Evolutionary conservation across 2,329 filamentous ascomycete genomes (phyloP).

Genomic region (Phoma sp.): DNA sequence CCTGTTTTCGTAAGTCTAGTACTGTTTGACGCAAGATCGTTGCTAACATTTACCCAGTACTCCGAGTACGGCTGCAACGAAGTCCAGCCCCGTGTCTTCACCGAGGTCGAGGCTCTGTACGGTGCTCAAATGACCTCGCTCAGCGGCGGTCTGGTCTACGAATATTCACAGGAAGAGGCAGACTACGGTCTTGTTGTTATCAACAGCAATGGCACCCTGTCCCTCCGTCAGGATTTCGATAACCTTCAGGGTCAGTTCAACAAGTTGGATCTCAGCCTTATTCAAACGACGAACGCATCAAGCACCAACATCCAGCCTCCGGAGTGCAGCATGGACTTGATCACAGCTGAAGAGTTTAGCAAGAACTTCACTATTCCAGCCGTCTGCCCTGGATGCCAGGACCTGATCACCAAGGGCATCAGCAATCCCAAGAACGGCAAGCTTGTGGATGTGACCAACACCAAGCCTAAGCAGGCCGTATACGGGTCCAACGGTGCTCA

Average conservation of each 20-base stretch:
- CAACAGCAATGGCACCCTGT: slow-evolving; percentile 52
- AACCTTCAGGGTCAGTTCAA: slow-evolving; percentile 77
- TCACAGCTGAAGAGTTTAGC: slow-evolving; percentile 70
- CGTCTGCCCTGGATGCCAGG: slow-evolving; percentile 68
- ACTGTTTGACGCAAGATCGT: fast-evolving
- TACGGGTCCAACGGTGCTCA: slow-evolving; percentile 61
- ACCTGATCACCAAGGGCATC: slow-evolving; percentile 80
- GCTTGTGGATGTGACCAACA: slow-evolving; percentile 65
- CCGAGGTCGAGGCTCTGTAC: slow-evolving; percentile 77
- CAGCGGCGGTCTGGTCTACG: slow-evolving; percentile 80
- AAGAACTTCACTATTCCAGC: slow-evolving; percentile 82
- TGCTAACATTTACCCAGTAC: slow-evolving; percentile 54
- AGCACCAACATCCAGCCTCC: slow-evolving; percentile 64
- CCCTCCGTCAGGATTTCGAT: slow-evolving; percentile 59
- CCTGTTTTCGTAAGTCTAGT: slow-evolving; percentile 66
- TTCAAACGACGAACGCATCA: slow-evolving; percentile 68
- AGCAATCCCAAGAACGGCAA: slow-evolving; percentile 62
- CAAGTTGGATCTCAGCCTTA: slow-evolving; percentile 72
- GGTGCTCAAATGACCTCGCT: slow-evolving; percentile 73
- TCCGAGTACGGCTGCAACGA: slow-evolving; percentile 81
- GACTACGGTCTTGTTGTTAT: slow-evolving; percentile 58
- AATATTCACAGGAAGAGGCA: slow-evolving; percentile 75
- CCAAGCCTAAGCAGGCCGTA: slow-evolving; percentile 64
- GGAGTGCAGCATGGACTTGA: slow-evolving; percentile 69
- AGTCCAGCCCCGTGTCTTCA: slow-evolving; percentile 70